Conservation (phyloP, 2,329 filamentous ascomycete species). For the Aureobasidium leucospermi region DNA sequence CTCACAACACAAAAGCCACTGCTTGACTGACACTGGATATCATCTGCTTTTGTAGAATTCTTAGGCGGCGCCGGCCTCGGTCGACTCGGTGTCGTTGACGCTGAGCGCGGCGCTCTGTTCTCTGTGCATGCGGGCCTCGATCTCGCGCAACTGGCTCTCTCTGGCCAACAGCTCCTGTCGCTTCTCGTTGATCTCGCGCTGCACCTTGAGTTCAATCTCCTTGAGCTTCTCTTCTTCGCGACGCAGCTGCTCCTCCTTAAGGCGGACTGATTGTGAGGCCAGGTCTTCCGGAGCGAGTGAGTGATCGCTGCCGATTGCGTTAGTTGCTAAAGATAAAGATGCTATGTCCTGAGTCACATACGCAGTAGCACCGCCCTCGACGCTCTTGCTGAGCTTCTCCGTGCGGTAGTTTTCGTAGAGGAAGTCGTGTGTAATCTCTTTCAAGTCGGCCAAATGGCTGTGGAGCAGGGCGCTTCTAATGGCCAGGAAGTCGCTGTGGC, state of each 20-base stretch:
- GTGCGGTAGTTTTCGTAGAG: conserved; percentile 99
- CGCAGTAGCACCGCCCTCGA: conserved; percentile 81
- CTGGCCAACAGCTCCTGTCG: conserved; percentile 94
- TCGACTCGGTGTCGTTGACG: conserved; percentile 17
- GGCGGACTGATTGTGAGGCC: conserved; percentile 90
- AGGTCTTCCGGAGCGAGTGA: conserved; percentile 98
- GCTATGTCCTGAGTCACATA: conserved; percentile 47
- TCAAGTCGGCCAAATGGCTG: conserved; percentile 94
- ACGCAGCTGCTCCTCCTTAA: conserved; percentile 99
- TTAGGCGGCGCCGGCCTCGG: conserved; percentile 18
- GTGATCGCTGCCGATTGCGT: conserved; percentile 50
- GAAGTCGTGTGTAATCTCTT: conserved; percentile 99
- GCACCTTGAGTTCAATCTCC: conserved; percentile 98
- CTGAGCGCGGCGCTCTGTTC: conserved; percentile 23
- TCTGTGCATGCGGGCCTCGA: conserved; percentile 93
- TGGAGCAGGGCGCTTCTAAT: conserved; percentile 94
- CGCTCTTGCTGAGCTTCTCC: conserved; percentile 99
- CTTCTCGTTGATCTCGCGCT: conserved; percentile 99
- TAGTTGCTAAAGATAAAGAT: conserved; percentile 17
- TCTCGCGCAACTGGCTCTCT: conserved; percentile 97
- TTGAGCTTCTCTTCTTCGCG: conserved; percentile 99
- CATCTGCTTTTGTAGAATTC: background rate
- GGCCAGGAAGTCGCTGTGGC: conserved; percentile 96
- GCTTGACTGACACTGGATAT: conserved; percentile 3
- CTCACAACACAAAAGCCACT: background rate